phyloP scores from a whole-genome alignment of 352 stramenopile species.

The Thalassiosira livingstoniorum region DNA sequence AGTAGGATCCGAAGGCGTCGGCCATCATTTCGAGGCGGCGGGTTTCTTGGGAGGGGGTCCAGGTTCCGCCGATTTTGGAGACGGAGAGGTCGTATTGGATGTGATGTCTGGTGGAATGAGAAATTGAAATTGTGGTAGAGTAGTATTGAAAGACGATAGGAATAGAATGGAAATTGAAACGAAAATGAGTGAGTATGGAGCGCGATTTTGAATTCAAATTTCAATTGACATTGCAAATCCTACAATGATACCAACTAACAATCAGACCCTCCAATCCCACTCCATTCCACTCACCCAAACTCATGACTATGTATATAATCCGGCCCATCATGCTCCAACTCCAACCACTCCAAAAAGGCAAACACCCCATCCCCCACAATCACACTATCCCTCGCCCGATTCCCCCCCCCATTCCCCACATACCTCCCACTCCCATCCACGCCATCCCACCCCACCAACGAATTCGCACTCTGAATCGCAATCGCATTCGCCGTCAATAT shows the following conservation, averaged over 20 bases:
- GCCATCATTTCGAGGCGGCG: slow-evolving; percentile 43
- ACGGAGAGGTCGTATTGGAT: slow-evolving; percentile 35
- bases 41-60: slow-evolving; percentile 10
- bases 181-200: too few relatives aligned
- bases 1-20: slow-evolving; percentile 47
- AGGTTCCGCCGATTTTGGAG: neutral
- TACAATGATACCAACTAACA: too few relatives aligned
- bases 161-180: too few relatives aligned
- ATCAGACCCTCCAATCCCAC: too few relatives aligned
- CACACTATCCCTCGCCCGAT: slow-evolving; percentile 31
- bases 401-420: slow-evolving; percentile 11
- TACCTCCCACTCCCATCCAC: neutral
- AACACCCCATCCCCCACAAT: slow-evolving; percentile 49
- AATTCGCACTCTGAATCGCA: slow-evolving; percentile 26
- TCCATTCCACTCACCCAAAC: too few relatives aligned
- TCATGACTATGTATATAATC: slow-evolving; percentile 53
- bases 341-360: slow-evolving; percentile 37
- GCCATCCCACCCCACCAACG: neutral
- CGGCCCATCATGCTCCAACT: slow-evolving; percentile 22
- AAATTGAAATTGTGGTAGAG: too few relatives aligned
- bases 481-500: slow-evolving; percentile 44
- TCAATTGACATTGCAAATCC: too few relatives aligned
- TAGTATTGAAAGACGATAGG: too few relatives aligned
- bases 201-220: too few relatives aligned
- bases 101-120: too few relatives aligned